Evolutionary conservation across 2,329 filamentous ascomycete genomes (phyloP), one percentile per base, ranked within the genome.

Genomic region (Mycosphaerelloides madeirae): DNA sequence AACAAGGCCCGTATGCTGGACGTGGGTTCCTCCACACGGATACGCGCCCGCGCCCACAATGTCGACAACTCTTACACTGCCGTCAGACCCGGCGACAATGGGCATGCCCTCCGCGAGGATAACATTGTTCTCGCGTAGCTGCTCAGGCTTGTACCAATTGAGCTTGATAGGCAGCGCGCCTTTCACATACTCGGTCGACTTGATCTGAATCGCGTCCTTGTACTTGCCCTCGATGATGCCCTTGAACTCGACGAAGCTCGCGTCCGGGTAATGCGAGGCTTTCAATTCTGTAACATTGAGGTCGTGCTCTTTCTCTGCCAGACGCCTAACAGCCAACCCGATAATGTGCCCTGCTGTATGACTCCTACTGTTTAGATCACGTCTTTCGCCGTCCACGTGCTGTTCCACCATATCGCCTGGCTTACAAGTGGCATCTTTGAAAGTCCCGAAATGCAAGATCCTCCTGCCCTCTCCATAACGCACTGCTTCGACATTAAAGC

Each of bases 281-380:
- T 88, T 89, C 6, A 43, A 15, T 20, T 49, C 47, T 11, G 80
- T 67, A 59, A 88, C 84, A 45, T 78, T 75, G 46, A 84, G 80
- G 0, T 65, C 65, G 11, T 83, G 62, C 41, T 78, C 61, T 1
- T 70, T 64, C 49, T 76, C 72, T 1, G 79, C 64, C 0, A 85
- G 71, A 41, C 74, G 68, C 1, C 78, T 72, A n/a, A 87, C 79
- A 0, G 84, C 84, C 0, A 79, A 66, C 2, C 84, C 83, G 1
- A 88, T 74, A 3, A 87, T 77, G 55, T 89, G 85, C 28, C 85
- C 85, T 0, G 83, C 84, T 0, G 84, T 87, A 64, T 89, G 85
- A 1, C 84, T 72, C 1, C 84, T 76, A 1, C 82, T 86, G 65
- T 83, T 80, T 1, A 85, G 69, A 1, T 72, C 58, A 0, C 85